Percentiles rank a stretch among this genome's conserved stretches.
phyloP scores from a whole-genome alignment of 176 grass and related monocot genomes.

The Carex myosuroides region DNA sequence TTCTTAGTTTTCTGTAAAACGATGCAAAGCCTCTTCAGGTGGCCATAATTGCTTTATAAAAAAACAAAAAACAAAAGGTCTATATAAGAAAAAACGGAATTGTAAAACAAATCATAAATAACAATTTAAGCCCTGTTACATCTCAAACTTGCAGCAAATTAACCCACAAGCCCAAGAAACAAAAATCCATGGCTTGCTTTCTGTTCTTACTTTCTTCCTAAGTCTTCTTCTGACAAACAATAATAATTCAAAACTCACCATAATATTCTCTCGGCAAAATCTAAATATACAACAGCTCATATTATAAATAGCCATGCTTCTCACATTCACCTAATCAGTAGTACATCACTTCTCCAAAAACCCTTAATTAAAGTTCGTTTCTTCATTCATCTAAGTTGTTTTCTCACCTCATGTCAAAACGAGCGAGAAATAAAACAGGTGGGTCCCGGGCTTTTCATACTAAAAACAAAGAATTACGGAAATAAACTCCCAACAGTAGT shows the following conservation, averaged over 20 bases:
- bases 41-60: background rate
- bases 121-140: slow-evolving; percentile 13
- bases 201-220: background rate
- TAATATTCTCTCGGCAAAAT: slow-evolving; percentile 25
- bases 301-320: slow-evolving; percentile 16
- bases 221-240: slow-evolving; percentile 1
- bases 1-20: background rate
- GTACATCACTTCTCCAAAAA: slow-evolving; percentile 29
- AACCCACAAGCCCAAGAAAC: slow-evolving; percentile 14
- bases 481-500: slow-evolving; percentile 6
- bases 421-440: slow-evolving; percentile 16
- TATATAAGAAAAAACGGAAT: background rate
- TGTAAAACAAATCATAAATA: slow-evolving; percentile 13
- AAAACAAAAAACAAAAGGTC: background rate
- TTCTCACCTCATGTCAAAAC: slow-evolving; percentile 30
- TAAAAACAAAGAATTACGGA: slow-evolving; percentile 26
- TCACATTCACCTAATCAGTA: background rate
- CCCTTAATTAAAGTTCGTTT: background rate
- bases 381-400: background rate
- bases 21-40: background rate
- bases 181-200: slow-evolving; percentile 21
- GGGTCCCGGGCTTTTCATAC: background rate
- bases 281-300: slow-evolving; percentile 28
- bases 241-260: slow-evolving; percentile 11
- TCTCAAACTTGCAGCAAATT: slow-evolving; percentile 7